phyloP scores from a whole-genome alignment of 208 protist species.

The Kentomonas sorsogonicus region DNA sequence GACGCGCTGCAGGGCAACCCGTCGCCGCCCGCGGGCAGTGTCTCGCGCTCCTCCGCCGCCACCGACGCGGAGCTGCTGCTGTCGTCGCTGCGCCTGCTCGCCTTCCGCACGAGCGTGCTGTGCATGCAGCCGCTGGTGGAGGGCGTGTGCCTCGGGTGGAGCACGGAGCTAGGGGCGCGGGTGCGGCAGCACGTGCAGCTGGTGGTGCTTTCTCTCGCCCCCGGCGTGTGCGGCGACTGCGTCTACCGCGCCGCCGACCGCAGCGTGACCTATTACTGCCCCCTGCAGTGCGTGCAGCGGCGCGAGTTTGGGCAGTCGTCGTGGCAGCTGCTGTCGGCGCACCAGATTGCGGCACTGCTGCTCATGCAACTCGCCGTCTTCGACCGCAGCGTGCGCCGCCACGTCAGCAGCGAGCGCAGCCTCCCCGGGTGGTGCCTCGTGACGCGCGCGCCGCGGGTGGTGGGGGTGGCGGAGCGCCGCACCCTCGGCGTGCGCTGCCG shows the following conservation, averaged over 20 bases:
- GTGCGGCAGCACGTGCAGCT: conserved; percentile 52
- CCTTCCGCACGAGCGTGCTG: conserved; percentile 42
- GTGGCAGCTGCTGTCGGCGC: conserved; percentile 60
- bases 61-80: conserved; percentile 44
- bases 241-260: conserved; percentile 29
- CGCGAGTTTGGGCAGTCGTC: conserved; percentile 25
- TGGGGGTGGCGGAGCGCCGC: conserved; percentile 16
- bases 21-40: too few relatives aligned
- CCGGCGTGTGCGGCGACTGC: conserved; percentile 38
- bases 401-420: conserved; percentile 34
- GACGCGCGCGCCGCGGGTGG: conserved; percentile 12
- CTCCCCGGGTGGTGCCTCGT: conserved; percentile 59
- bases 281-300: conserved; percentile 56
- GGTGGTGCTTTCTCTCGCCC: conserved; percentile 47
- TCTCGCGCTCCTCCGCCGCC: too few relatives aligned
- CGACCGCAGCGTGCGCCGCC: conserved; percentile 24
- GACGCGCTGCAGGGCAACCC: conserved; percentile 24
- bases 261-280: conserved; percentile 62
- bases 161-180: conserved; percentile 53
- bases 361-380: conserved; percentile 53
- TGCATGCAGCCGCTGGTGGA: conserved; percentile 74
- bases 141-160: conserved; percentile 70
- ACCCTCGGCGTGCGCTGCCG: conserved; percentile 20
- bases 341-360: conserved; percentile 64
- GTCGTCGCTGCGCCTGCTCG: conserved; percentile 58